These are phyloP conservation scores for Phytophthora pinifolia DNA, from an alignment of 352 stramenopile species.

Conservation along the genomic window DNA sequence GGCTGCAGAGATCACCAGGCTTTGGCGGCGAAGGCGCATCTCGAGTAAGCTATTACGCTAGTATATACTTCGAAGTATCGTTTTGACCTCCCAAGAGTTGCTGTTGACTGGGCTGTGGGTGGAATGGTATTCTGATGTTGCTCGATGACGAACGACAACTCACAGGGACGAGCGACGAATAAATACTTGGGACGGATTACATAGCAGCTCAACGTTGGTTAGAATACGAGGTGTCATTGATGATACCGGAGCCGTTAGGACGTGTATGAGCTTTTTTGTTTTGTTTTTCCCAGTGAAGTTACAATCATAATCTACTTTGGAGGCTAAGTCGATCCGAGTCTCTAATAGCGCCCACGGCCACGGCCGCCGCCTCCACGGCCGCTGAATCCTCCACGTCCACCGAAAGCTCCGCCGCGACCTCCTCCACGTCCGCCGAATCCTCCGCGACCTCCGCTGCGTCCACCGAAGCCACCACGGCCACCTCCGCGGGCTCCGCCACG, in stretches of 20 bases:
- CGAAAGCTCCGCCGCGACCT: slow-evolving; percentile 29
- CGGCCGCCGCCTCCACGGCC: slow-evolving; percentile 11
- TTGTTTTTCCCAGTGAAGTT: slow-evolving; percentile 31
- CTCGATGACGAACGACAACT: no score
- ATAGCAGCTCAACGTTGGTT: no score
- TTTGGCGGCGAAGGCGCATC: not conserved
- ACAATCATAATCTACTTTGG: slow-evolving; percentile 50
- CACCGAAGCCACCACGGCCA: slow-evolving; percentile 25
- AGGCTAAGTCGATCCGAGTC: slow-evolving; percentile 27
- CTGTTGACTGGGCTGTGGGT: not conserved
- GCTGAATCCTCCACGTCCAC: slow-evolving; percentile 28
- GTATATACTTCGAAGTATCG: slow-evolving; percentile 21
- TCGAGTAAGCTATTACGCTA: slow-evolving; percentile 16
- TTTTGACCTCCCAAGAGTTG: slow-evolving; percentile 11
- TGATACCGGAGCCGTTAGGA: not conserved
- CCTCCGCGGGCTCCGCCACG: slow-evolving; percentile 33
- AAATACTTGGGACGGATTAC: no score
- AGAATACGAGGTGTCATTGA: no score
- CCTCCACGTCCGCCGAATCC: slow-evolving; percentile 19
- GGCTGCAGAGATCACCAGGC: not conserved
- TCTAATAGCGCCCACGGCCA: slow-evolving; percentile 35
- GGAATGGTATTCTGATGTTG: no score
- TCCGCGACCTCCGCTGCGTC: slow-evolving; percentile 14
- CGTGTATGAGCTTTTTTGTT: slow-evolving; percentile 20
- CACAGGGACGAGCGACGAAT: no score